A percentile compares a stretch with the other conserved stretches of the same genome.
phyloP scores from a whole-genome alignment of 345 rosid species.

The Gossypium herbaceum region DNA sequence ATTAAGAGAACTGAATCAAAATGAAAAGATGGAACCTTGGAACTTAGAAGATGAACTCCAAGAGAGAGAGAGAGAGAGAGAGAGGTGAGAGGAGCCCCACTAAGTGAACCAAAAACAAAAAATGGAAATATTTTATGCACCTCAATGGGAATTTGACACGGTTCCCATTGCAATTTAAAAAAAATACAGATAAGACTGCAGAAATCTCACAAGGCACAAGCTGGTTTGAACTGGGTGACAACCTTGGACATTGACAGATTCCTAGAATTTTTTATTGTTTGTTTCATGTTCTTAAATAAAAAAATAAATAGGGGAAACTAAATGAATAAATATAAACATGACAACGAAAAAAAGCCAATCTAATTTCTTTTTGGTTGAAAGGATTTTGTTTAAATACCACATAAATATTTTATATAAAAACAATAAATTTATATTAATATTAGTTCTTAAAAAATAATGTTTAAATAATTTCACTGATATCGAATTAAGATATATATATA shows the following conservation, averaged over 20 bases:
- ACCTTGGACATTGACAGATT: conserved; percentile 26
- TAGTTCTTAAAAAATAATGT: too few relatives aligned
- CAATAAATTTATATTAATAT: too few relatives aligned
- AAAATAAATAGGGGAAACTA: too few relatives aligned
- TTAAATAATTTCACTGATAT: too few relatives aligned
- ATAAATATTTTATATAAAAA: too few relatives aligned
- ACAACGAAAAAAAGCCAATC: too few relatives aligned
- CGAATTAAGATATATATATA: too few relatives aligned
- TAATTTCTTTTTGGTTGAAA: too few relatives aligned
- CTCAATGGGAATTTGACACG: not conserved
- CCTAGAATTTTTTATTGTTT: conserved; percentile 17
- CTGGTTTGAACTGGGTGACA: conserved; percentile 26
- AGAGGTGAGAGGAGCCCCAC: conserved; percentile 5
- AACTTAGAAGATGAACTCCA: conserved; percentile 28
- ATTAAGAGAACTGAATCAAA: not conserved
- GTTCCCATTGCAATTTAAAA: not conserved
- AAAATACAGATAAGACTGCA: not conserved
- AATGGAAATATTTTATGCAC: conserved; percentile 14
- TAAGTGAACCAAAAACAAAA: not conserved
- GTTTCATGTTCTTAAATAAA: not conserved
- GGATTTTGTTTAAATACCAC: too few relatives aligned
- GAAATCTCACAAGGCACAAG: conserved; percentile 25
- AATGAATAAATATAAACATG: too few relatives aligned
- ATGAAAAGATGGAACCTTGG: conserved; percentile 17
- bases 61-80: not conserved